phyloP scores from a whole-genome alignment of 257 asterid genomes.

The Mitragyna speciosa region DNA sequence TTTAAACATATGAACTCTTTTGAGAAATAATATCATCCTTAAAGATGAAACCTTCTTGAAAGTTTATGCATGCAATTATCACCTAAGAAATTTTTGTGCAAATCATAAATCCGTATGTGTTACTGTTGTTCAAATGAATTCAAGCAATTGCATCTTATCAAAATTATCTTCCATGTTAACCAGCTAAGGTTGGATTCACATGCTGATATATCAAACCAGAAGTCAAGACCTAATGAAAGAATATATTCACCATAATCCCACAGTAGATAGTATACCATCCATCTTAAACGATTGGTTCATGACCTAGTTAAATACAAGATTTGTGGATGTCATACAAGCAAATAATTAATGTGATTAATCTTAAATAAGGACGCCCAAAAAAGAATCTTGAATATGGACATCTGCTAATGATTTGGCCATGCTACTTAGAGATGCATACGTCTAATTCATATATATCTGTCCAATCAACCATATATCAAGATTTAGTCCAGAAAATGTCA shows the following conservation, averaged over 20 bases:
- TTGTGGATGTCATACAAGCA: not conserved
- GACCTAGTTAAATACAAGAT: not conserved
- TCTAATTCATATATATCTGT: not conserved
- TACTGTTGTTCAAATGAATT: not conserved
- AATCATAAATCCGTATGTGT: not conserved
- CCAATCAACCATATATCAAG: not conserved
- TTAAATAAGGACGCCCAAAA: no score
- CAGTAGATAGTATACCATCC: not conserved
- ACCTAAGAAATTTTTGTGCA: not conserved
- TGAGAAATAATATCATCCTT: not conserved
- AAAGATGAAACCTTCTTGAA: not conserved
- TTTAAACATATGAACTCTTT: not conserved
- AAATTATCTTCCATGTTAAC: not conserved
- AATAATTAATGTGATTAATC: not conserved
- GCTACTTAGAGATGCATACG: slow-evolving; percentile 9
- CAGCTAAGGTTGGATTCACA: not conserved
- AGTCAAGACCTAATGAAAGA: not conserved
- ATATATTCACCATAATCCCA: not conserved
- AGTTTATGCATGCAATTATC: not conserved
- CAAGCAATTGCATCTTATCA: not conserved
- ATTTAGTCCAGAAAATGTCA: not conserved
- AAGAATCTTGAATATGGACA: no score
- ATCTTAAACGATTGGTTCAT: not conserved
- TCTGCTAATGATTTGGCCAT: not conserved
- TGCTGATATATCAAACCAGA: not conserved